phyloP scores from a whole-genome alignment of 202 grass and related monocot genomes.

The Carex arenaria region DNA sequence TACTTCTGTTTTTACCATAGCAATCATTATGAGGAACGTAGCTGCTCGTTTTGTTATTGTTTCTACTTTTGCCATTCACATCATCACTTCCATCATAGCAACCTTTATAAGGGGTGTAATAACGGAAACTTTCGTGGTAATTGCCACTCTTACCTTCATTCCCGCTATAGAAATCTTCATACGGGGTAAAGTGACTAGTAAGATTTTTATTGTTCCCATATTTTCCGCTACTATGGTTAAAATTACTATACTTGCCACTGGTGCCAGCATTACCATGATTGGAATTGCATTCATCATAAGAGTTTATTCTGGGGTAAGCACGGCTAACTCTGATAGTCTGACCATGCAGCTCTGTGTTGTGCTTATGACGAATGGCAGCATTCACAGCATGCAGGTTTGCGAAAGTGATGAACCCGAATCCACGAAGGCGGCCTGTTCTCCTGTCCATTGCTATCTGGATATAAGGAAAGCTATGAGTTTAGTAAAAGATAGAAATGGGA shows the following conservation, averaged over 20 bases:
- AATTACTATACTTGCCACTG: conserved; percentile 21
- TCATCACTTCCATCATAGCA: conserved; percentile 30
- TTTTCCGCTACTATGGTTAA: not conserved
- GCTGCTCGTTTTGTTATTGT: not conserved
- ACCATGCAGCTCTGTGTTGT: conserved; percentile 64
- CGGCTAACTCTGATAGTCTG: conserved; percentile 82
- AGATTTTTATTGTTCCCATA: not conserved
- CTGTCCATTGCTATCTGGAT: conserved; percentile 82
- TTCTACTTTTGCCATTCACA: not conserved
- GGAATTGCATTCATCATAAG: conserved; percentile 41
- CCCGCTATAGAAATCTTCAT: conserved; percentile 39
- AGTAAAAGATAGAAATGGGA: not conserved
- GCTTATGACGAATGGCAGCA: conserved; percentile 67
- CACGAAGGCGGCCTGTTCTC: conserved; percentile 70
- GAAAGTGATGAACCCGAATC: conserved; percentile 96
- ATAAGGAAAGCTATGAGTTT: conserved; percentile 28
- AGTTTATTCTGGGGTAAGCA: conserved; percentile 66
- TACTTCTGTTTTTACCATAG: not conserved
- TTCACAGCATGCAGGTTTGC: conserved; percentile 60
- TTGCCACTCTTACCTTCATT: not conserved
- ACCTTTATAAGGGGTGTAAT: not conserved
- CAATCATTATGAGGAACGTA: not conserved
- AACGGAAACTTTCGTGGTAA: not conserved
- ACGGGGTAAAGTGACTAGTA: not conserved
- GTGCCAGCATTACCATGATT: conserved; percentile 44